Evolutionary conservation across 768 basidiomycete genomes (phyloP), one percentile per base, ranked within the genome.

Genomic region (Suillus placidus): DNA sequence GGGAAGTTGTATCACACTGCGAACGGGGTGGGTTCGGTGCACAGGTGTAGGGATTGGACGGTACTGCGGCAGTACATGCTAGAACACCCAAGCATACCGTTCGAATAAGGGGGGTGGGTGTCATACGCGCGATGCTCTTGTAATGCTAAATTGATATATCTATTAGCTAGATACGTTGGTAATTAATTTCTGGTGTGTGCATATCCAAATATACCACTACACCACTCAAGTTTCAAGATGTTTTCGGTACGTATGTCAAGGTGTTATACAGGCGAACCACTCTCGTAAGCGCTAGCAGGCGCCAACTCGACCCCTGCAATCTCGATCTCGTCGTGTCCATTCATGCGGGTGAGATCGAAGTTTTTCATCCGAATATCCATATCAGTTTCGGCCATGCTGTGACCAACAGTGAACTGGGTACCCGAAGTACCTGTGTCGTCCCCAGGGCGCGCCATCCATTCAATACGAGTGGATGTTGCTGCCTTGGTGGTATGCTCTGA

Each of bases 11-110:
- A 69, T 23, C 78, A 76, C 54, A 67, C 73, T 34, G 76, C 69
- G 52, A 77, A 70, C 1, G 75, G 75, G 0, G 73, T 76, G 16
- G 74, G 77, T 37, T 68, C 74, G 10, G 70, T 76, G 26, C 76
- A 80, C 42, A 67, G 52, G 42, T 79, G 78, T 40, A 75, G 70
- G 45, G 78, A 79, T 42, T 80, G 78, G 72, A 77, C 74, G 6
- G 70, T 69, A 20, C 63, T 78, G 52, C 74, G 75, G 51, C 67
- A 60, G 32, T 75, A 69, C 69, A 74, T 75, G 52, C 57, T 67
- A 30, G 75, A 75, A 37, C 69, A 75, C 60, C 73, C 74, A 14
- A 76, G 75, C 45, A 23, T 68, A 47, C 74, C 74, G 6, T 61
- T 75, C 42, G 65, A 68, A 35, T 62, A 43, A 30, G 62, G 63